Base-by-base conservation (phyloP, 176 grass and related monocot species). In the Ananas comosus region DNA sequence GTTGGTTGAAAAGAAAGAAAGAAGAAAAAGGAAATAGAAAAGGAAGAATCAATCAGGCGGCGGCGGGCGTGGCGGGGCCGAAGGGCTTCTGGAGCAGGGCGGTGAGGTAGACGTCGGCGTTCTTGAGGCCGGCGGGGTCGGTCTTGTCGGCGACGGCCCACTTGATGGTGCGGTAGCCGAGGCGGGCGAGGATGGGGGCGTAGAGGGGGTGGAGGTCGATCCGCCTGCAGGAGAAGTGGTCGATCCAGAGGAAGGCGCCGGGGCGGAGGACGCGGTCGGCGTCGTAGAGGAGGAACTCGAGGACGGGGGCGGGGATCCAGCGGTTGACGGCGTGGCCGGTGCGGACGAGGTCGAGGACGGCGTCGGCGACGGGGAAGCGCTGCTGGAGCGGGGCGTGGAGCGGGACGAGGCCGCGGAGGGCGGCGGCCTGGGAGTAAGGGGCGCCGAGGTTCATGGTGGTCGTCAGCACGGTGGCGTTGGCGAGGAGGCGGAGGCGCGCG, bases 221-320 rank as follows among this genome's bases (percentile, higher is more conserved):
- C 58, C 79, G 70, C 58, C 82, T 80, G 89, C 92, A 96, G 79
- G 81, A 96, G 79, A 96, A 91, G 72, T 87, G 92, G 53, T 96
- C 92, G 57, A 96, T 69, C 92, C 92, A 96, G 18, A 96, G 77
- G 29, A 96, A 78, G 10, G 88, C 92, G 9, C 92, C 88, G 0
- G 88, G 82, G 10, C 88, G 85, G 64, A 96, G 80, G 83, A 78
- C 88, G 3, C 92, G 48, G 79, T 91, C 92, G 17, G 86, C 81
- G 64, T 96, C 92, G 81, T 96, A 96, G 78, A 90, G 80, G 70
- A 96, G 71, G 83, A 96, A 91, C 81, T 91, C 92, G 12, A 96
- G 79, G 11, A 73, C 83, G 64, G 72, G 72, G 74, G 77, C 79
- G 23, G 92, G 92, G 72, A 96, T 91, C 92, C 92, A 96, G 29